Percentiles rank a stretch among this genome's conserved stretches.
phyloP scores from a whole-genome alignment of 768 basidiomycete genomes.

The Russula foetens region DNA sequence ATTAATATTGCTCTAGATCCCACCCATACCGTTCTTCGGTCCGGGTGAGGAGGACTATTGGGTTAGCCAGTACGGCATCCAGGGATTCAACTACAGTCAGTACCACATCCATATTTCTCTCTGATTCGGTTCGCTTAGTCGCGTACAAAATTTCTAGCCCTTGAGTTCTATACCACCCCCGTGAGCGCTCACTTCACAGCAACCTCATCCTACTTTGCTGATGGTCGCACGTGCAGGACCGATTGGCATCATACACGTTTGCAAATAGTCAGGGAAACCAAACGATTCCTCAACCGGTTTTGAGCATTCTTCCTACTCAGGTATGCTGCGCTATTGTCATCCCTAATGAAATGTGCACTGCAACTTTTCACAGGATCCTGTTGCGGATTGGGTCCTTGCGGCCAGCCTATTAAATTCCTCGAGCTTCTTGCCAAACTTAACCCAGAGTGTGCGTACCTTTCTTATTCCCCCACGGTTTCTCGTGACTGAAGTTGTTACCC shows the following conservation, averaged over 20 bases:
- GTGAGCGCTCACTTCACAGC: conserved; percentile 29
- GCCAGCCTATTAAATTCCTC: conserved; percentile 24
- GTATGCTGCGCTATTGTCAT: conserved; percentile 5
- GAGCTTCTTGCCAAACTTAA: conserved; percentile 30
- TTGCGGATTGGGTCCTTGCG: conserved; percentile 34
- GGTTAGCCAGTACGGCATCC: conserved; percentile 47
- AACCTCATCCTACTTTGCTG: background rate
- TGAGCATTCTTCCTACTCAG: conserved; percentile 33
- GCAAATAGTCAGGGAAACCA: conserved; percentile 34
- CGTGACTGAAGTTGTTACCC: background rate
- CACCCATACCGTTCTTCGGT: conserved; percentile 53
- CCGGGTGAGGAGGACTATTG: conserved; percentile 61
- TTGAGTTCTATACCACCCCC: conserved; percentile 52
- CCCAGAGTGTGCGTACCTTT: conserved; percentile 26
- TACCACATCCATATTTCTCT: background rate
- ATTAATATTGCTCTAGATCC: conserved; percentile 35
- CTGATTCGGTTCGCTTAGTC: background rate
- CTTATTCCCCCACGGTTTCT: background rate
- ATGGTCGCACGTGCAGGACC: conserved; percentile 27
- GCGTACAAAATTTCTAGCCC: conserved; percentile 33
- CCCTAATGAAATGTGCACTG: background rate
- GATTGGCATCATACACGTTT: conserved; percentile 29
- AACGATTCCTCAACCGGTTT: conserved; percentile 34
- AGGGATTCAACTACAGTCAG: conserved; percentile 58
- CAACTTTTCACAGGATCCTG: conserved; percentile 31